A percentile compares a stretch with the other conserved stretches of the same genome.
Conservation (phyloP, 208 protist species). For the Balamuthia mandrillaris region DNA sequence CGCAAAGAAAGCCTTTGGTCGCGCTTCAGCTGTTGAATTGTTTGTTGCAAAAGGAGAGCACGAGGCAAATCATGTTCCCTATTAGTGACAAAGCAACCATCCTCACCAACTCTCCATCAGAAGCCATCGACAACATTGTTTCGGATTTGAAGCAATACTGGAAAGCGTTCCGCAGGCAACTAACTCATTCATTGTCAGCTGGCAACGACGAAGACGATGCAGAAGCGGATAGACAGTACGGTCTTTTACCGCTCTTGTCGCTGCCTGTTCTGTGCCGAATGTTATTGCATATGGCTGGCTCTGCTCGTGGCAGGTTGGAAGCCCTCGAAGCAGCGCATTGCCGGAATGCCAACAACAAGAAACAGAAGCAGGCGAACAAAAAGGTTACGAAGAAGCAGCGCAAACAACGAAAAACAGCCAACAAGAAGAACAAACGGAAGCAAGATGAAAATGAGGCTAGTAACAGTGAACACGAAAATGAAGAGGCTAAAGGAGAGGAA, state of each 20-base stretch:
- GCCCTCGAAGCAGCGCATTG: too few relatives aligned
- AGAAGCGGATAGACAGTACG: not conserved
- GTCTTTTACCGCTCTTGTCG: not conserved
- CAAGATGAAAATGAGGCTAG: too few relatives aligned
- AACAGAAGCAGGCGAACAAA: too few relatives aligned
- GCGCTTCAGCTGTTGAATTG: not conserved
- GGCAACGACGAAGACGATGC: not conserved
- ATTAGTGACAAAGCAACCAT: not conserved
- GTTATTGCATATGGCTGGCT: not conserved
- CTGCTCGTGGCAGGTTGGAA: not conserved
- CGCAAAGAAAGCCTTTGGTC: not conserved
- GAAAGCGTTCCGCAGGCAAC: not conserved
- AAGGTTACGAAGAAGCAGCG: too few relatives aligned
- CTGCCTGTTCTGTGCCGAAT: not conserved
- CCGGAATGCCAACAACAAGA: too few relatives aligned
- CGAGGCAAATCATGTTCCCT: not conserved
- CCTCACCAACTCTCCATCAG: not conserved
- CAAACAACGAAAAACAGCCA: too few relatives aligned
- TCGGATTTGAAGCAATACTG: not conserved
- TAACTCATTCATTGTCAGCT: not conserved
- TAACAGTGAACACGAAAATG: too few relatives aligned
- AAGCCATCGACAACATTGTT: not conserved
- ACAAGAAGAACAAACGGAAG: too few relatives aligned
- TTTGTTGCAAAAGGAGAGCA: not conserved
- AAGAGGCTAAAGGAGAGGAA: too few relatives aligned